Evolutionary conservation across 106 monocot genomes (phyloP).

Genomic region (Acorus calamus): DNA sequence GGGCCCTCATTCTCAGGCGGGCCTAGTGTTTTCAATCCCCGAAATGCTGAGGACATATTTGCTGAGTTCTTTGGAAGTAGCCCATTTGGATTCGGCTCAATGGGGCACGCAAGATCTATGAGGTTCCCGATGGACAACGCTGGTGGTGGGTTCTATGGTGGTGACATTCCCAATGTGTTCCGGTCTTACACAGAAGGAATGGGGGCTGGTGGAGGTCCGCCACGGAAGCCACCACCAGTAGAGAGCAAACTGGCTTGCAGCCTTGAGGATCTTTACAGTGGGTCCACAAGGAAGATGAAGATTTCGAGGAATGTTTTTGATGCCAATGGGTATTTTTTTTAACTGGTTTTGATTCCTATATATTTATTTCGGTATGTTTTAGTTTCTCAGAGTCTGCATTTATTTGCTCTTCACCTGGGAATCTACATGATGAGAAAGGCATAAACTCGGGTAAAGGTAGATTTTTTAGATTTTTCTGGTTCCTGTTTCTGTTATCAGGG

Average conservation of each 20-base stretch:
- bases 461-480: no score
- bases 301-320: slow-evolving; percentile 56
- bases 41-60: slow-evolving; percentile 48
- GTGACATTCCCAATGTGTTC: slow-evolving; percentile 11
- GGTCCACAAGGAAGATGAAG: slow-evolving; percentile 84
- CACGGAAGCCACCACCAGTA: slow-evolving; percentile 40
- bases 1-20: neutral
- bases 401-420: no score
- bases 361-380: no score
- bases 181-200: slow-evolving; percentile 30
- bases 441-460: no score
- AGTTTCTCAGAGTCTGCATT: no score
- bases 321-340: slow-evolving; percentile 40
- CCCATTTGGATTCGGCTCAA: slow-evolving; percentile 28
- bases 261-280: slow-evolving; percentile 78
- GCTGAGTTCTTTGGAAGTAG: slow-evolving; percentile 41
- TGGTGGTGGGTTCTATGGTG: slow-evolving; percentile 13
- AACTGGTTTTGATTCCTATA: no score
- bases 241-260: slow-evolving; percentile 71
- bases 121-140: slow-evolving; percentile 24
- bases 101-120: slow-evolving; percentile 37
- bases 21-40: slow-evolving; percentile 29
- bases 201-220: slow-evolving; percentile 10
- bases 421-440: no score
- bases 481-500: no score